Evolutionary conservation across 495 filamentous ascomycete genomes (phyloP), one percentile per base, ranked within the genome.

Genomic region (Chlorociboria aeruginascens): DNA sequence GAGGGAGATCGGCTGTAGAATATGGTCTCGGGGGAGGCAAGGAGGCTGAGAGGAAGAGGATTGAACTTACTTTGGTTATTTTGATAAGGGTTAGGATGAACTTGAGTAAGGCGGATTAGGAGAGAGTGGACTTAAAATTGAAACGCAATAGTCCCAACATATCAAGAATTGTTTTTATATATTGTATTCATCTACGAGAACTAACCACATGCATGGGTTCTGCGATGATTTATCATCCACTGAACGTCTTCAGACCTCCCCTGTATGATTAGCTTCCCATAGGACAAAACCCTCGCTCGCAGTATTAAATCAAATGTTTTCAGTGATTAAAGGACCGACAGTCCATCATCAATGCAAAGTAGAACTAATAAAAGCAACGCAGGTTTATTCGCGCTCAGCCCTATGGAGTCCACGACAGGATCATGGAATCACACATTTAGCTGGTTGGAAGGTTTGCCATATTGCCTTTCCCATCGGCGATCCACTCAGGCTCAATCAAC

Each of bases 401-500:
- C 32, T 10, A 25, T 12, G 42, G 29, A 8, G 33, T 34, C 38
- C 35, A 45, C 12, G 17, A 17, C 20, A 41, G 20, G 25, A 17
- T 31, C 30, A 36, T 52, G 52, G 52, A 33, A 53, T 44, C 49
- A 57, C 54, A 46, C 50, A 52, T 53, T 49, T 30, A 68, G 50
- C 59, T 63, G 30, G 50, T 33, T 8, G 89, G 89, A 30, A 96
- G 68, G 52, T 78, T 79, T 38, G 68, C 72, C 57, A 84, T 66
- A 45, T 82, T 78, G 9, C 78, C 85, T 60, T 81, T 79, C 32
- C 77, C 81, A 29, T 81, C 73, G 53, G 72, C 70, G 48, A 90
- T 71, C 77, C 83, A 89, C 43, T 85, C 79, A 32, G 76, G 69
- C 56, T 84, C 76, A 57, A 97, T 73, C 49, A 98, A 64, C 41